These are phyloP conservation scores for Lentinula boryana DNA, from an alignment of 768 basidiomycete genomes.

Conservation along the genomic window DNA sequence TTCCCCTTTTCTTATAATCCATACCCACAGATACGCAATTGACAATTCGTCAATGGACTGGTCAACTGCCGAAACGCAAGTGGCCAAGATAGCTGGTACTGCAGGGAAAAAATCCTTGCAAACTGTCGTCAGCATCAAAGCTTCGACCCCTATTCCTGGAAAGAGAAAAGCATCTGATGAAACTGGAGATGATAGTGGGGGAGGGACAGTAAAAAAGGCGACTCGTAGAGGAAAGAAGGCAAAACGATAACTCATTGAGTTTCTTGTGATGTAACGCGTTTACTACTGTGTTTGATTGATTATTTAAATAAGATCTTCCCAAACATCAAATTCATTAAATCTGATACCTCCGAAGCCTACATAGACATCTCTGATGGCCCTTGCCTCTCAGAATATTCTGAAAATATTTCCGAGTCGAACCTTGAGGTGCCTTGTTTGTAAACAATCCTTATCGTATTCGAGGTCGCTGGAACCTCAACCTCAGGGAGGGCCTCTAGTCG, in stretches of 20 bases:
- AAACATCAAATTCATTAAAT: too few species aligned
- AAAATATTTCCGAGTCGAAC: too few species aligned
- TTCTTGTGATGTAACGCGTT: not conserved
- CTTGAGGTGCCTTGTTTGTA: too few species aligned
- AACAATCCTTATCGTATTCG: too few species aligned
- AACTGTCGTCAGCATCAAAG: constrained; percentile 75
- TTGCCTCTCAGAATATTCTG: too few species aligned
- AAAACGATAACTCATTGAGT: constrained; percentile 24
- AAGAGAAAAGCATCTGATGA: constrained; percentile 54
- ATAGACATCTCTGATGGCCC: too few species aligned
- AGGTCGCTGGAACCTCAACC: too few species aligned
- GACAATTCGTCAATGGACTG: constrained; percentile 67
- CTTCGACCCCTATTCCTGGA: constrained; percentile 30
- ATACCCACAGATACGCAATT: constrained; percentile 60
- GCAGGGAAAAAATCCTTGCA: constrained; percentile 41
- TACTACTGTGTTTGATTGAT: too few species aligned
- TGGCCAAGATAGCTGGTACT: constrained; percentile 34
- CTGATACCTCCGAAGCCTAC: too few species aligned
- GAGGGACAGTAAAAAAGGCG: constrained; percentile 37
- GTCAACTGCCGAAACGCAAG: constrained; percentile 68
- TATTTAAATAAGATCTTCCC: too few species aligned
- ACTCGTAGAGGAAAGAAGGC: constrained; percentile 42
- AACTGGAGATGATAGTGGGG: constrained; percentile 22
- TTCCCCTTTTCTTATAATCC: not conserved
- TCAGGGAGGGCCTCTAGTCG: too few species aligned